These are phyloP conservation scores for Volvox reticuliferus DNA, from an alignment of 139 green algal genomes.

Conservation along the genomic window DNA sequence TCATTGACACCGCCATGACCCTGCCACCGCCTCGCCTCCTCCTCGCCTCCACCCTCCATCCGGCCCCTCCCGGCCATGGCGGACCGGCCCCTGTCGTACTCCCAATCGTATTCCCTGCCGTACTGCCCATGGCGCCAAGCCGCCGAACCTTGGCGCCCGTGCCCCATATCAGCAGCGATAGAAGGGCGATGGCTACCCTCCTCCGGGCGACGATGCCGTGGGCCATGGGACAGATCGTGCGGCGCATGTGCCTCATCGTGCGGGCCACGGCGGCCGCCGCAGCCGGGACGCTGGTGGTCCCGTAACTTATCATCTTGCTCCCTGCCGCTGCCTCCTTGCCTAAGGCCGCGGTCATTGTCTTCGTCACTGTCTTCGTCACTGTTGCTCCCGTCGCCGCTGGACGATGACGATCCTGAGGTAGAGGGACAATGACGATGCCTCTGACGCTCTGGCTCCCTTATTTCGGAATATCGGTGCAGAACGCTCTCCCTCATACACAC, in stretches of 20 bases:
- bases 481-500: too few species aligned
- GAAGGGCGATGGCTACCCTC: too few species aligned
- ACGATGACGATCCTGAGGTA: not conserved
- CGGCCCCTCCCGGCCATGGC: not conserved
- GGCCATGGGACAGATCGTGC: too few species aligned
- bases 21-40: not conserved
- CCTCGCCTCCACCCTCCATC: not conserved
- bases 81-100: too few species aligned
- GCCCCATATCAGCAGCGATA: not conserved
- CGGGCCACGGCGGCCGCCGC: too few species aligned
- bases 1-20: not conserved
- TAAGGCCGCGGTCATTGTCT: too few species aligned
- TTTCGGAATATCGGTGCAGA: too few species aligned
- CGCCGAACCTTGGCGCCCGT: not conserved
- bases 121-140: not conserved
- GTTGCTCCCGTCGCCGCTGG: not conserved
- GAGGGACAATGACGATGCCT: not conserved
- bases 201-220: too few species aligned
- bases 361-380: not conserved
- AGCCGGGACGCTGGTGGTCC: too few species aligned
- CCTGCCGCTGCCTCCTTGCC: not conserved
- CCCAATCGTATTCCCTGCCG: not conserved
- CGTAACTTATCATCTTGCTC: too few species aligned
- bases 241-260: too few species aligned
- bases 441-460: not conserved